Conservation (phyloP, 306 rosid genomes). For the Quercus suber region DNA sequence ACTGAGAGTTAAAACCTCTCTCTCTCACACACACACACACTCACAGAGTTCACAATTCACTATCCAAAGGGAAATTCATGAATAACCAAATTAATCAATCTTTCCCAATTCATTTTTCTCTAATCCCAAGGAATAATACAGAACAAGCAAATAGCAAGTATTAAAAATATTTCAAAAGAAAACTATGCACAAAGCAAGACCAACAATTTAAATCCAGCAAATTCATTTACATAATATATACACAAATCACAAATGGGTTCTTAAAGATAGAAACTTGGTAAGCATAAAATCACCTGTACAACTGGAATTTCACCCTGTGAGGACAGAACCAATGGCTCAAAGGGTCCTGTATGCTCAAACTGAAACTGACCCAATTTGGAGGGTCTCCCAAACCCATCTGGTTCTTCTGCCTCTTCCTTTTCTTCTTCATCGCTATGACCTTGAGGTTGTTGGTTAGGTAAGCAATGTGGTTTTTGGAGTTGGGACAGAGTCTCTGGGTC, state of each 20-base stretch:
- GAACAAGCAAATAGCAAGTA: neutral
- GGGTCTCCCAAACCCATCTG: constrained; percentile 21
- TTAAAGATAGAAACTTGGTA: neutral
- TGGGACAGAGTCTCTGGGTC: constrained; percentile 34
- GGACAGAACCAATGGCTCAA: constrained; percentile 67
- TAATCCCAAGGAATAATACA: neutral
- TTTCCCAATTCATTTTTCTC: neutral
- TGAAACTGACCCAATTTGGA: constrained; percentile 46
- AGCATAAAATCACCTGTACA: constrained; percentile 50
- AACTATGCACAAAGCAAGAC: neutral
- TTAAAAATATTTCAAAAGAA: neutral
- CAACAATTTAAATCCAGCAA: neutral
- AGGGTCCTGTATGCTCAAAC: constrained; percentile 71
- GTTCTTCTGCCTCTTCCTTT: constrained; percentile 34
- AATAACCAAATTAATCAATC: neutral
- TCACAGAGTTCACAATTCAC: too few species aligned
- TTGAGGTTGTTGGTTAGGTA: constrained; percentile 11
- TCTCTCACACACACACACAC: neutral
- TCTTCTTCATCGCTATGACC: neutral
- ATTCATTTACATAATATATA: neutral
- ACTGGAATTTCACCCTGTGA: constrained; percentile 45
- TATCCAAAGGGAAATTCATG: neutral
- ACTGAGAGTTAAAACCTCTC: neutral
- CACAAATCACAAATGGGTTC: neutral
- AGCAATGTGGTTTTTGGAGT: constrained; percentile 14